Evolutionary conservation across 2,329 filamentous ascomycete species (phyloP).

Genomic region (Westerdykella sp.): DNA sequence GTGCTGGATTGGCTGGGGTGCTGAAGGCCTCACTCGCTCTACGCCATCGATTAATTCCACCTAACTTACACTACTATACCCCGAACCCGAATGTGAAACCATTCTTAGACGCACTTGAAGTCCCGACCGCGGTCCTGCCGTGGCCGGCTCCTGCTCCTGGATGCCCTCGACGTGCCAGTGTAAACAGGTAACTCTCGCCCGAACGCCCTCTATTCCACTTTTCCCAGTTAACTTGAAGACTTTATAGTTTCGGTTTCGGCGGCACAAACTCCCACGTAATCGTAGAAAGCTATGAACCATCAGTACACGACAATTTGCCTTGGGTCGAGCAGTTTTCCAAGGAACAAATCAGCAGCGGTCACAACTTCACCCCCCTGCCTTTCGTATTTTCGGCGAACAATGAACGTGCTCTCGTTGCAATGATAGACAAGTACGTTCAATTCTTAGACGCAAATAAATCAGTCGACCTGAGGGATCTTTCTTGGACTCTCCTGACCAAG

Average conservation of each 20-base stretch:
- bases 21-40: constrained; percentile 37
- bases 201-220: too few relatives aligned
- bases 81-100: constrained; percentile 22
- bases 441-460: too few relatives aligned
- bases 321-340: too few relatives aligned
- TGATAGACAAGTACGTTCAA: too few relatives aligned
- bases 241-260: constrained; percentile 10
- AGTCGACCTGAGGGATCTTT: too few relatives aligned
- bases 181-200: constrained; percentile 6
- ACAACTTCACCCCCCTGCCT: too few relatives aligned
- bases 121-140: constrained; percentile 2
- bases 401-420: too few relatives aligned
- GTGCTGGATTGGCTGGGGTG: constrained; percentile 35
- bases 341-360: too few relatives aligned
- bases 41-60: constrained; percentile 27
- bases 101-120: constrained; percentile 4
- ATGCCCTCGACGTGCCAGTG: constrained; percentile 5
- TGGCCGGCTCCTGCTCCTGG: constrained; percentile 6
- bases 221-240: too few relatives aligned
- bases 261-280: constrained; percentile 24
- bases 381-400: too few relatives aligned
- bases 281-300: constrained; percentile 9
- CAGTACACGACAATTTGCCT: too few relatives aligned
- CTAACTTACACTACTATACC: constrained; percentile 26
- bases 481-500: too few relatives aligned